Evolutionary conservation across 768 basidiomycete genomes (phyloP).

Genomic region (Amanita phalloides): DNA sequence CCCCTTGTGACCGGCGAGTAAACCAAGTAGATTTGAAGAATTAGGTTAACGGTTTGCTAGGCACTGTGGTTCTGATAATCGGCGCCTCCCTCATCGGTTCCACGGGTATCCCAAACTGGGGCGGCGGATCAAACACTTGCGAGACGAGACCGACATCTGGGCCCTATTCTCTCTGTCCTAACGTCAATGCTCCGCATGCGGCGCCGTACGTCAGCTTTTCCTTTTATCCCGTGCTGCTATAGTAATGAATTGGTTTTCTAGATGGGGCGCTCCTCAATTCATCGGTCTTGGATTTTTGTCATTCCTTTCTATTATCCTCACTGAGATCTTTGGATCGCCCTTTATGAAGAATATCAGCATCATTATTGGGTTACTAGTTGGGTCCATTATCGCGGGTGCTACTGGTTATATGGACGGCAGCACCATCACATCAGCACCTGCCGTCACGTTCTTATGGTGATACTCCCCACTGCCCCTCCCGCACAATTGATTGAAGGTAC

Average conservation of each 20-base stretch:
- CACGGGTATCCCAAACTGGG: conserved; percentile 75
- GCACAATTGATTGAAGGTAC: neutral
- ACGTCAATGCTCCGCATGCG: conserved; percentile 56
- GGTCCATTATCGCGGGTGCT: conserved; percentile 77
- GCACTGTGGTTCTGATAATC: conserved; percentile 73
- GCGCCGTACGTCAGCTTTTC: conserved; percentile 33
- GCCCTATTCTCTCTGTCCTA: conserved; percentile 64
- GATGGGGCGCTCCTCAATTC: conserved; percentile 77
- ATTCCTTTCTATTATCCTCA: conserved; percentile 65
- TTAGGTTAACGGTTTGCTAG: conserved; percentile 18
- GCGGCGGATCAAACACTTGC: conserved; percentile 73
- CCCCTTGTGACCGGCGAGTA: conserved; percentile 62
- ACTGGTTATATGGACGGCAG: conserved; percentile 66
- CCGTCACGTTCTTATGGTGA: conserved; percentile 74
- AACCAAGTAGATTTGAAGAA: neutral
- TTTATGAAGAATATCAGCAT: conserved; percentile 77
- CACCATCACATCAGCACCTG: conserved; percentile 56
- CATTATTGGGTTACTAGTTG: conserved; percentile 64
- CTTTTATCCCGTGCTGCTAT: neutral
- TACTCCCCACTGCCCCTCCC: neutral
- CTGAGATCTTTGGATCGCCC: conserved; percentile 75
- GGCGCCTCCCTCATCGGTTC: conserved; percentile 67
- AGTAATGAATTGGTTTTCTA: conserved; percentile 10
- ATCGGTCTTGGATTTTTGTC: conserved; percentile 83
- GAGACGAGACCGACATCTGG: conserved; percentile 46